Base-by-base conservation (phyloP, 371 early-diverging fungal genomes). In the Rhizomucor miehei region DNA sequence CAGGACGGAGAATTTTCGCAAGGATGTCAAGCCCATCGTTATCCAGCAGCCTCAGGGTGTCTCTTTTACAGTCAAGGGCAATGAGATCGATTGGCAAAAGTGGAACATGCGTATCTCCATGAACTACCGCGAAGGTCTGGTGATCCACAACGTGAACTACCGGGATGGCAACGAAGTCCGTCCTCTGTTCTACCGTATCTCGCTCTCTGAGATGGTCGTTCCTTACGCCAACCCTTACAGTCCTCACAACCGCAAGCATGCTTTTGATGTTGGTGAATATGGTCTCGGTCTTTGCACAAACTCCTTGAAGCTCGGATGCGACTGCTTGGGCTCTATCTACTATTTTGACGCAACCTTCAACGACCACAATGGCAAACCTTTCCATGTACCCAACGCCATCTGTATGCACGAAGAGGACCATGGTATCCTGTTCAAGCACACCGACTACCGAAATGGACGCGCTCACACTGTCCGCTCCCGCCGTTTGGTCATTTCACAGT, bases 41-140 rank as follows among this genome's bases (percentile, higher is more conserved):
- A 61, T 80, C 13, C 73, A 73, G 54, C 80, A 80, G 46, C 80
- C 80, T 34, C 69, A 75, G 52, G 80, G 80, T 54, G 76, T 78
- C 17, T 75, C 75, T 36, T 80, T 80, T 56, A 71, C 60, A 38
- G 71, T 80, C 25, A 67, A 62, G 41, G 80, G 78, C 44, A 66
- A 65, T 35, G 75, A 73, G 51, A 75, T 80, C 46, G 73, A 74
- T 44, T 80, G 80, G 80, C 78, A 80, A 71, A 80, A 80, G 60
- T 80, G 74, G 73, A 80, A 76, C 44, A 65, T 80, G 70, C 71
- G 71, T 41, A 75, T 80, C 56, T 75, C 75, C 35, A 74, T 77
- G 77, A 77, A 77, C 65, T 75, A 77, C 48, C 77, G 80, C 53
- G 80, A 80, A 50, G 80, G 80, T 59, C 64, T 80, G 6, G 78